Evolutionary conservation across 352 stramenopile species (phyloP).

Genomic region (Pythium biforme): DNA sequence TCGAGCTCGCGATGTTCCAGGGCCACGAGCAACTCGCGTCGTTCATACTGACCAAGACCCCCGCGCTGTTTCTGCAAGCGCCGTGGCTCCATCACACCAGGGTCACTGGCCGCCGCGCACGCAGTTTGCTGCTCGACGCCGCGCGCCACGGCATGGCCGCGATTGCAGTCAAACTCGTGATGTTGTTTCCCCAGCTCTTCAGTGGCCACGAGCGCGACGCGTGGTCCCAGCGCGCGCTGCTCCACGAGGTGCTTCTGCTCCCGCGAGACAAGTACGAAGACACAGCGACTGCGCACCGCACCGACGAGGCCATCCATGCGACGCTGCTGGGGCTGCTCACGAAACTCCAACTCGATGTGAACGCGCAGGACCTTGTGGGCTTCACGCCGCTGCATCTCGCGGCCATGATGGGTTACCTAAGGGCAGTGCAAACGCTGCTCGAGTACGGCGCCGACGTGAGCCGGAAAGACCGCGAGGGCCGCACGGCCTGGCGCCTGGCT

Average conservation of each 20-base stretch:
- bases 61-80: conserved; percentile 35
- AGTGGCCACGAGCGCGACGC: conserved; percentile 40
- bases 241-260: conserved; percentile 48
- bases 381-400: conserved; percentile 62
- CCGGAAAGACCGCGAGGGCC: conserved; percentile 38
- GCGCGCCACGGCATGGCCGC: conserved; percentile 39
- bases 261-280: conserved; percentile 25
- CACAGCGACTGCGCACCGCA: conserved; percentile 4
- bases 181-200: conserved; percentile 45
- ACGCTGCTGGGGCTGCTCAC: conserved; percentile 36
- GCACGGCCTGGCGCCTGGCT: conserved; percentile 62
- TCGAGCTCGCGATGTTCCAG: conserved; percentile 48
- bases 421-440: conserved; percentile 40
- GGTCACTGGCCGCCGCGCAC: conserved; percentile 14
- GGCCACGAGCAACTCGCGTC: conserved; percentile 50
- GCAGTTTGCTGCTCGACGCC: conserved; percentile 51
- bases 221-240: conserved; percentile 42
- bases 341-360: conserved; percentile 34
- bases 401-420: conserved; percentile 42
- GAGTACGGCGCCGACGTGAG: conserved; percentile 48
- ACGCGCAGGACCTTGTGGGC: conserved; percentile 52
- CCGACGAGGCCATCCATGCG: conserved; percentile 29
- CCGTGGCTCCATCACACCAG: conserved; percentile 1
- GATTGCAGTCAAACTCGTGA: conserved; percentile 48
- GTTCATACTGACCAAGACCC: conserved; percentile 58